Conservation (phyloP, 495 filamentous ascomycete species). For the Alectoria sarmentosa region DNA sequence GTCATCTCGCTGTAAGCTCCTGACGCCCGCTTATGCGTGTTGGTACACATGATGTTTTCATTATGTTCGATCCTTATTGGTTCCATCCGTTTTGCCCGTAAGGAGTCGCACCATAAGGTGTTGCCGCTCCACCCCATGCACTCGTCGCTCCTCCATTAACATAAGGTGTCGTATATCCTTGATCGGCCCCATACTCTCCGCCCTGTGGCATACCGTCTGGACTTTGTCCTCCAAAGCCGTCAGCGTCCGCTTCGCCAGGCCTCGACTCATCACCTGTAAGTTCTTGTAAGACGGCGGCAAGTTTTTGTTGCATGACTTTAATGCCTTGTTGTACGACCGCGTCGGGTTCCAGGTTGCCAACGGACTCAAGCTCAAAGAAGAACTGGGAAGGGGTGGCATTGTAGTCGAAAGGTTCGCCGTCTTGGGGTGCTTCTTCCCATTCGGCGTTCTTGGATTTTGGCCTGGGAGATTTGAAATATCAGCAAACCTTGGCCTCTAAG, state of each 20-base stretch:
- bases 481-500: not conserved
- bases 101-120: conserved; percentile 58
- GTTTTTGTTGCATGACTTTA: conserved; percentile 79
- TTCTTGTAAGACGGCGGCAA: conserved; percentile 74
- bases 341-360: conserved; percentile 81
- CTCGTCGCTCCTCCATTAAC: conserved; percentile 51
- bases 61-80: not conserved
- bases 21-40: conserved; percentile 11
- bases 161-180: conserved; percentile 72
- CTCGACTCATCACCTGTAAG: conserved; percentile 48
- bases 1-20: not conserved
- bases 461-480: conserved; percentile 40
- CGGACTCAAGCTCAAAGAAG: conserved; percentile 88
- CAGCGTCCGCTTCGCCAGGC: conserved; percentile 44
- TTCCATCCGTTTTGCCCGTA: conserved; percentile 38
- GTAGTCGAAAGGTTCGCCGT: conserved; percentile 83
- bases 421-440: conserved; percentile 75
- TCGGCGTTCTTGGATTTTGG: conserved; percentile 76
- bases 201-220: conserved; percentile 53
- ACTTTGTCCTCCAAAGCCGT: conserved; percentile 48
- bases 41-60: conserved; percentile 2
- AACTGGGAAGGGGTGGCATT: conserved; percentile 77
- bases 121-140: conserved; percentile 65
- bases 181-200: conserved; percentile 49
- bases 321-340: conserved; percentile 83